These are phyloP conservation scores for Apophysomyces ossiformis DNA, from an alignment of 371 early-diverging fungal species.

Conservation along the genomic window DNA sequence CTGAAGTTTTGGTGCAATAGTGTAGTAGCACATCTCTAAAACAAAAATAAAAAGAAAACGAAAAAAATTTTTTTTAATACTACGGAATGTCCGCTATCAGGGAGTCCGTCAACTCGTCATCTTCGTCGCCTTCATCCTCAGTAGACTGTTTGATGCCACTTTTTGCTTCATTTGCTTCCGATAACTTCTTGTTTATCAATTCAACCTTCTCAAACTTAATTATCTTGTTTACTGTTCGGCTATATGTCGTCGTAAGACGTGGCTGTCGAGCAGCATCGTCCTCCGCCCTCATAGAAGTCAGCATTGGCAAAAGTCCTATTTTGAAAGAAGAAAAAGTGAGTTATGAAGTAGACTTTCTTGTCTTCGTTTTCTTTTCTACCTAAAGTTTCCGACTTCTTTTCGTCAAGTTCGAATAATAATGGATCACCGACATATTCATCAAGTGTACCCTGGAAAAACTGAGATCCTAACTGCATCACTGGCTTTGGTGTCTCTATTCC, in stretches of 20 bases:
- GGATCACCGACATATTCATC: slow-evolving; percentile 9
- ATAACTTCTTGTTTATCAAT: neutral
- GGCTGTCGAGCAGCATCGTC: slow-evolving; percentile 21
- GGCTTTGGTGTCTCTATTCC: slow-evolving; percentile 1
- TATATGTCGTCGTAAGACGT: neutral
- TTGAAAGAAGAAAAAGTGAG: neutral
- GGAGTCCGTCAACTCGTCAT: neutral
- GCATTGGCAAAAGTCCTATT: neutral
- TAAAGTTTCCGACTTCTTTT: neutral
- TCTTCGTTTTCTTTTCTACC: neutral
- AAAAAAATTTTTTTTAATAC: neutral
- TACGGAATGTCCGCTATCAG: neutral
- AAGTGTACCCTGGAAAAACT: neutral
- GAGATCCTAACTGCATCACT: slow-evolving; percentile 1
- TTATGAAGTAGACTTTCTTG: no score
- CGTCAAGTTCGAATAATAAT: slow-evolving; percentile 16
- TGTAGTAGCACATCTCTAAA: slow-evolving; percentile 6
- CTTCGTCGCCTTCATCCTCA: neutral
- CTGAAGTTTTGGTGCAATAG: slow-evolving; percentile 1
- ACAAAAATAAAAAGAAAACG: neutral
- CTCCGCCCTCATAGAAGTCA: slow-evolving; percentile 17
- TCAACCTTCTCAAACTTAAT: slow-evolving; percentile 7
- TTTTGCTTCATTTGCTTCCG: neutral
- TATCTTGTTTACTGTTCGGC: neutral
- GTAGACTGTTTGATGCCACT: neutral